A percentile compares a stretch with the other conserved stretches of the same genome.
phyloP scores from a whole-genome alignment of 2,329 filamentous ascomycete species.

The Colletotrichum shisoi region DNA sequence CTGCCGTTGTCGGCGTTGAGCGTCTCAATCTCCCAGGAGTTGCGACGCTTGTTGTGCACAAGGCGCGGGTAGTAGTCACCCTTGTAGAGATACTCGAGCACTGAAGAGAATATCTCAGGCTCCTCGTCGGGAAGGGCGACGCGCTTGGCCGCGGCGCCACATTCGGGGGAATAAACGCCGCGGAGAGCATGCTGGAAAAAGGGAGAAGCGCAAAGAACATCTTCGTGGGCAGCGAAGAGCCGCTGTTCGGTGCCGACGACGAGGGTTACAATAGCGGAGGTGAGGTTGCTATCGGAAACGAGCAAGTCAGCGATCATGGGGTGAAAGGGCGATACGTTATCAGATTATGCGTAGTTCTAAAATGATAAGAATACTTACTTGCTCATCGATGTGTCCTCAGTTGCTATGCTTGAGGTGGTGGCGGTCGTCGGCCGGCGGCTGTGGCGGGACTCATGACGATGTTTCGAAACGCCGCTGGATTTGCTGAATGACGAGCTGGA shows the following conservation, averaged over 20 bases:
- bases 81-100: conserved; percentile 93
- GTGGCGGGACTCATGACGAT: conserved; percentile 59
- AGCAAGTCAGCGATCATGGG: conserved; percentile 6
- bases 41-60: conserved; percentile 79
- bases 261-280: conserved; percentile 78
- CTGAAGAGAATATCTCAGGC: conserved; percentile 87
- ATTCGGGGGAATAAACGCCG: conserved; percentile 69
- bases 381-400: conserved; percentile 52
- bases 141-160: conserved; percentile 63
- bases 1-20: conserved; percentile 56
- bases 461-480: conserved; percentile 62
- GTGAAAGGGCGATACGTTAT: neutral
- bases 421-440: conserved; percentile 60
- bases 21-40: conserved; percentile 84
- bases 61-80: conserved; percentile 90
- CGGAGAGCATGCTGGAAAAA: conserved; percentile 76
- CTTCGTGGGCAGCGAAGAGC: conserved; percentile 90
- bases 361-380: conserved; percentile 51
- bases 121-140: conserved; percentile 85
- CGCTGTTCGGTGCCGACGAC: conserved; percentile 82
- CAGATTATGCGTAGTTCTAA: neutral
- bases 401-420: conserved; percentile 48
- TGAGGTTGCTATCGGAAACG: conserved; percentile 57
- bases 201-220: conserved; percentile 78
- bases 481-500: conserved; percentile 65